phyloP scores from a whole-genome alignment of 768 basidiomycete genomes.

The Pleurotus eryngii region DNA sequence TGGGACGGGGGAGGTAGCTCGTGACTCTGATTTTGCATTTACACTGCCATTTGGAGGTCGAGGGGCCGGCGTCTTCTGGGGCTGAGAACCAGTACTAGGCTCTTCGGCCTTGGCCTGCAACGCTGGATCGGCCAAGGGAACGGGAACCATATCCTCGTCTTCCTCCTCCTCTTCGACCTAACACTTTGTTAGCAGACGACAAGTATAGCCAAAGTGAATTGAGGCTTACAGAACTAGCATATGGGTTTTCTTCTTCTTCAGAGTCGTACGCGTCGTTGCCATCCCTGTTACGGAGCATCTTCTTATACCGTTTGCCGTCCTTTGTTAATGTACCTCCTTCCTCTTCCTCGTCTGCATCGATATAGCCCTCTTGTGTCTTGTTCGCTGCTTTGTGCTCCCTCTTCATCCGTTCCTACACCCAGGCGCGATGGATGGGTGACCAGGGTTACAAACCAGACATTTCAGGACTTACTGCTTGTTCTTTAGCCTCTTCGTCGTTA shows the following conservation, averaged over 20 bases:
- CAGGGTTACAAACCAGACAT: background rate
- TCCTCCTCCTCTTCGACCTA: slow-evolving; percentile 76
- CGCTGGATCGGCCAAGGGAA: slow-evolving; percentile 34
- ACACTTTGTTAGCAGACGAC: background rate
- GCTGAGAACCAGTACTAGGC: slow-evolving; percentile 40
- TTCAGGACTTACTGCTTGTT: slow-evolving; percentile 57
- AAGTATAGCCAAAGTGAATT: background rate
- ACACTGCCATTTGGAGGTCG: slow-evolving; percentile 24
- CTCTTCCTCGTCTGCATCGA: slow-evolving; percentile 73
- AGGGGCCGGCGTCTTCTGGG: slow-evolving; percentile 34
- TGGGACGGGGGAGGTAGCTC: slow-evolving; percentile 53
- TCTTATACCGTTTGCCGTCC: slow-evolving; percentile 80
- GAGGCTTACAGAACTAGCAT: slow-evolving; percentile 66
- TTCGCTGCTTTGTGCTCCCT: slow-evolving; percentile 79
- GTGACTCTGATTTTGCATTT: slow-evolving; percentile 38
- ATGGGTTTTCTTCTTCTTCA: slow-evolving; percentile 83
- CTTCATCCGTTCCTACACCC: slow-evolving; percentile 71
- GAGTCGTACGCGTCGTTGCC: slow-evolving; percentile 80
- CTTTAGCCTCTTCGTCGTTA: slow-evolving; percentile 83
- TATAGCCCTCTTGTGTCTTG: slow-evolving; percentile 62
- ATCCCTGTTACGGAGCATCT: slow-evolving; percentile 80
- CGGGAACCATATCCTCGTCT: slow-evolving; percentile 46
- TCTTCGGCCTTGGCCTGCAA: slow-evolving; percentile 37
- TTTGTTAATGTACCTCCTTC: slow-evolving; percentile 56
- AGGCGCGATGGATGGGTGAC: slow-evolving; percentile 11